Conservation (phyloP, 2,329 filamentous ascomycete genomes). For the Fusarium sp. region DNA sequence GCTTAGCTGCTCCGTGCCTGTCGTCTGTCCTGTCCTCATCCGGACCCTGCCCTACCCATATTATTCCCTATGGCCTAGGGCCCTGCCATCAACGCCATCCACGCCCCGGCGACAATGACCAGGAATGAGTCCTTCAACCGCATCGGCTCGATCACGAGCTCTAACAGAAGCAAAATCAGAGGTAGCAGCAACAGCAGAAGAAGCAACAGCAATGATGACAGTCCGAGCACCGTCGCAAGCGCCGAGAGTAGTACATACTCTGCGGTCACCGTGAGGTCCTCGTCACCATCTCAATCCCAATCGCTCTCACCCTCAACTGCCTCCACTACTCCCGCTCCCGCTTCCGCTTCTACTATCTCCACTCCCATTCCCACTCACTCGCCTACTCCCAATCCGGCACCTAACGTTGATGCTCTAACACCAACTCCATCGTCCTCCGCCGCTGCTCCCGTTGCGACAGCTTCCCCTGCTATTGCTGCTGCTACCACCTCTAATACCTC, state of each 20-base stretch:
- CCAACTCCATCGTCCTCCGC: conserved; percentile 32
- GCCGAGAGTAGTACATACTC: conserved; percentile 75
- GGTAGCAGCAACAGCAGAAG: not conserved
- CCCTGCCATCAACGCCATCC: conserved; percentile 45
- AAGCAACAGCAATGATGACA: not conserved
- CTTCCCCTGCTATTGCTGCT: conserved; percentile 26
- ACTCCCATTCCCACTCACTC: conserved; percentile 47
- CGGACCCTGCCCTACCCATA: conserved; percentile 23
- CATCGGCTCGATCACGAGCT: conserved; percentile 59
- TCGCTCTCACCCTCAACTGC: conserved; percentile 40
- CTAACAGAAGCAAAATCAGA: conserved; percentile 52
- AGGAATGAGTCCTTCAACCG: conserved; percentile 71
- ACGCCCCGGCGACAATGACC: conserved; percentile 68
- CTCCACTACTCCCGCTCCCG: conserved; percentile 49
- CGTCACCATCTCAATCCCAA: conserved; percentile 36
- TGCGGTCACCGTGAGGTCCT: conserved; percentile 70
- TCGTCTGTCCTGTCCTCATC: conserved; percentile 35
- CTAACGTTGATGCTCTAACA: conserved; percentile 21
- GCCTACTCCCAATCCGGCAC: conserved; percentile 40
- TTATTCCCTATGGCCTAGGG: conserved; percentile 45
- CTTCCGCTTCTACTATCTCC: conserved; percentile 46
- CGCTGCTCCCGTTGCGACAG: conserved; percentile 29
- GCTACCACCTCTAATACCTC: conserved; percentile 18
- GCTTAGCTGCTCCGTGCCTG: conserved; percentile 32
- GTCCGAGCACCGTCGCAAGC: conserved; percentile 52